Evolutionary conservation across 2,329 filamentous ascomycete genomes (phyloP), one percentile per base, ranked within the genome.

Genomic region (Diaporthe eres): DNA sequence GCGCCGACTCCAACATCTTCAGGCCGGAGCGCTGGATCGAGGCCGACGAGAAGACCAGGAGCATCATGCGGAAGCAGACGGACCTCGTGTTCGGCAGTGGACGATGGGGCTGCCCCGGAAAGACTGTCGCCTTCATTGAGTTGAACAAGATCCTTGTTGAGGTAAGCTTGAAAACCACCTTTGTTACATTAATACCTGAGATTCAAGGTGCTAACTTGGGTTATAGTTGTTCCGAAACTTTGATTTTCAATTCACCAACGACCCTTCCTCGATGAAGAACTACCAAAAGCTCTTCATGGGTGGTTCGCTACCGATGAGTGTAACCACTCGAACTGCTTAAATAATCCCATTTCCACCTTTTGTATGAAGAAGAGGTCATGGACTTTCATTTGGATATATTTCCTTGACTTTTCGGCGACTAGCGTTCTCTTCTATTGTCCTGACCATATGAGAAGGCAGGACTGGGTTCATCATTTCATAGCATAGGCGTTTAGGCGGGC

Each of bases 21-120:
- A 55, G 77, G 39, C 78, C 78, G 10, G 75, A 77, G 67, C 57
- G 78, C 49, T 78, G 78, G 76, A 60, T 77, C 13, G 77, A 77
- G 72, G 74, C 72, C 17, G 67, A 67, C 28, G 74, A 79, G 63
- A 65, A 75, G 71, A 44, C 71, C 4, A 73, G 55, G 34, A 25
- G 28, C 22, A n/a, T 49, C 3, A 75, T 75, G 73, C 19, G 19
- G 12, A 75, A 71, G 34, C 73, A 75, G 19, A 70, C 73, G 7
- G 73, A 75, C 19, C 65, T 75, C 12, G 73, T 75, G 1, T 75
- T 75, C n/a, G 73, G 73, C 12, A 71, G 22, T 28, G 73, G 73
- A 13, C 39, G 73, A 15, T 75, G 73, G 73, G 73, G 73, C 2
- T 75, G 73, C 57, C 73, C 73, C 3, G 73, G 73, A 15, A 71